Percentiles rank a stretch among this genome's conserved stretches.
Evolutionary conservation across 2,329 filamentous ascomycete genomes (phyloP).

Genomic region (Monosporascus sp.): DNA sequence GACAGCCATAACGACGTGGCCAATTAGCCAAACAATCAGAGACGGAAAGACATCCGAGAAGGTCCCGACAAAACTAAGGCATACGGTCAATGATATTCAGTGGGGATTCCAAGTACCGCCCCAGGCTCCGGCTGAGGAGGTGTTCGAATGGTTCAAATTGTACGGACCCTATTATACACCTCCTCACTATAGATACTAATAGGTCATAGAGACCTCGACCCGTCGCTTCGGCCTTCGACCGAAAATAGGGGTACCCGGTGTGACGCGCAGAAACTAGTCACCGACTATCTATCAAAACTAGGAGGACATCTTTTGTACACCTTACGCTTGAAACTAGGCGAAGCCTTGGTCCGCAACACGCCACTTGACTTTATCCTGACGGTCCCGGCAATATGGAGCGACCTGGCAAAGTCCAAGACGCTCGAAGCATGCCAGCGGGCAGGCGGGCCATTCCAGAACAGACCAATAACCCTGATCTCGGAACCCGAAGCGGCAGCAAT

Average conservation of each 20-base stretch:
- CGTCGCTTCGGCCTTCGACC: neutral
- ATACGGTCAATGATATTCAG: constrained; percentile 34
- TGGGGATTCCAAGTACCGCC: constrained; percentile 46
- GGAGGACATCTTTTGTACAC: constrained; percentile 42
- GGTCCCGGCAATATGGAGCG: constrained; percentile 55
- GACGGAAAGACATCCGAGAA: constrained; percentile 37
- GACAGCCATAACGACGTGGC: constrained; percentile 40
- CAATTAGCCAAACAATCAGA: constrained; percentile 29
- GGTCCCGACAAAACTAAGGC: constrained; percentile 44
- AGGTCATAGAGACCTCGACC: constrained; percentile 1
- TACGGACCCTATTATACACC: constrained; percentile 21
- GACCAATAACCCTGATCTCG: constrained; percentile 40
- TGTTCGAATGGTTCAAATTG: constrained; percentile 47
- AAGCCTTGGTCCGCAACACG: constrained; percentile 34
- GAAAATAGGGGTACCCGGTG: constrained; percentile 1
- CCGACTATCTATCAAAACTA: constrained; percentile 43
- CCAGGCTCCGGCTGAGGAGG: constrained; percentile 31
- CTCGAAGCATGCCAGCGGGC: constrained; percentile 37
- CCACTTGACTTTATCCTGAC: constrained; percentile 50
- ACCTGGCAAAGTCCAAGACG: constrained; percentile 46
- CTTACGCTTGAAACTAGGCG: constrained; percentile 36
- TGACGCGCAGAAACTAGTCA: constrained; percentile 35
- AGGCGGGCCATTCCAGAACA: constrained; percentile 22
- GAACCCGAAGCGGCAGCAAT: constrained; percentile 50
- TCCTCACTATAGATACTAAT: constrained; percentile 3